phyloP scores from a whole-genome alignment of 768 basidiomycete species.

The Trametes gibbosa region DNA sequence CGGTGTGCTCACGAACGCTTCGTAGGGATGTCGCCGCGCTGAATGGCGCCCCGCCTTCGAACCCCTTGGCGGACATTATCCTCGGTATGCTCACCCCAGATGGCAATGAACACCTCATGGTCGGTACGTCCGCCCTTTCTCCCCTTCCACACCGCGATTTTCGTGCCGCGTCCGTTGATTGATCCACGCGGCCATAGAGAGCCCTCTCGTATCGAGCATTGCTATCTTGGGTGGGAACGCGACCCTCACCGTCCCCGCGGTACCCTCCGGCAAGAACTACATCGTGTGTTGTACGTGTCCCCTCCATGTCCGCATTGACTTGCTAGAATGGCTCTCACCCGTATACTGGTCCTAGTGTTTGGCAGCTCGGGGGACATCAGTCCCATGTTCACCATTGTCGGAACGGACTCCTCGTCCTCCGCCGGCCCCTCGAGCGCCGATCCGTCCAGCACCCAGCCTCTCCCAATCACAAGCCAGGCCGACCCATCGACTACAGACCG shows the following conservation, averaged over 20 bases:
- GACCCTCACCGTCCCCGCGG: constrained; percentile 39
- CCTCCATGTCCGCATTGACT: background rate
- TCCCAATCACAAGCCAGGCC: background rate
- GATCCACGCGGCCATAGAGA: constrained; percentile 28
- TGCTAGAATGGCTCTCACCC: no score
- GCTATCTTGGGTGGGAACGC: constrained; percentile 38
- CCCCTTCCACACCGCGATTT: background rate
- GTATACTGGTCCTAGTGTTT: constrained; percentile 36
- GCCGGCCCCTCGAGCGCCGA: background rate
- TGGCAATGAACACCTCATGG: constrained; percentile 47
- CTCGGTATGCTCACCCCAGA: constrained; percentile 40
- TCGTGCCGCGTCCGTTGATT: background rate
- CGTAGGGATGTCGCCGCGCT: constrained; percentile 32
- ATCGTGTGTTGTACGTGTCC: constrained; percentile 42
- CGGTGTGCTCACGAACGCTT: no score
- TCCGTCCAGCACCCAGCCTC: background rate
- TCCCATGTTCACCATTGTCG: constrained; percentile 27
- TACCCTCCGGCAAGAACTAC: constrained; percentile 38
- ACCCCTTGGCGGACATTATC: constrained; percentile 36
- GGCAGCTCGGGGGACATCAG: constrained; percentile 44
- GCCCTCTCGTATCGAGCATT: constrained; percentile 43
- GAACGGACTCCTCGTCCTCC: constrained; percentile 11
- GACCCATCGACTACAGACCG: background rate
- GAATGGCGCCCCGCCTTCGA: constrained; percentile 32
- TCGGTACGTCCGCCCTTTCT: constrained; percentile 36